Evolutionary conservation across 2,329 filamentous ascomycete genomes (phyloP).

Genomic region (Xylariales sp.): DNA sequence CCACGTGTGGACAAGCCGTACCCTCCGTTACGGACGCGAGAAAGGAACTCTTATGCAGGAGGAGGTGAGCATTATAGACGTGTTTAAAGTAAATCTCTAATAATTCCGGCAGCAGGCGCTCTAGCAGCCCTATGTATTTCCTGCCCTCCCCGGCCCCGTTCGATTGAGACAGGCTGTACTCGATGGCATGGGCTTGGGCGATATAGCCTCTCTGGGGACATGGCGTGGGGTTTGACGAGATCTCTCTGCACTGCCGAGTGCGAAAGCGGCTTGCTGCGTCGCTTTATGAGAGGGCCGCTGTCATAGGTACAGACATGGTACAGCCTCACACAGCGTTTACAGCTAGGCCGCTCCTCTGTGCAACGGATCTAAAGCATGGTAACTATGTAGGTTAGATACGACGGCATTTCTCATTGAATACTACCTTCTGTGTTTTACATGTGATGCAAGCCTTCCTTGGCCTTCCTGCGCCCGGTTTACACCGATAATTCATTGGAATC

Average conservation of each 20-base stretch:
- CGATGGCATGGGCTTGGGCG: too few species aligned
- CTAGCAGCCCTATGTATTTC: slow-evolving; percentile 6
- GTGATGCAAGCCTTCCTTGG: slow-evolving; percentile 24
- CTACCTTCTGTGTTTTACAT: slow-evolving; percentile 28
- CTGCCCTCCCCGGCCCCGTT: background rate
- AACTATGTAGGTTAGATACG: background rate
- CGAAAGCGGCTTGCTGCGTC: background rate
- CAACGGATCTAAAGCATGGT: slow-evolving; percentile 22
- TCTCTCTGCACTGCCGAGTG: background rate
- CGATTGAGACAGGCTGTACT: background rate
- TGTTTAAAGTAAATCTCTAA: slow-evolving; percentile 22
- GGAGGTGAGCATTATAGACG: too few species aligned
- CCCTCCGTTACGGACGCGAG: too few species aligned
- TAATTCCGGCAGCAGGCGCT: slow-evolving; percentile 13
- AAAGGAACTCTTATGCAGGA: too few species aligned
- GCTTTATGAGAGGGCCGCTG: background rate
- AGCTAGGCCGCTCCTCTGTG: slow-evolving; percentile 28
- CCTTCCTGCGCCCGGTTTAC: slow-evolving; percentile 10
- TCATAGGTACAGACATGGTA: slow-evolving; percentile 18
- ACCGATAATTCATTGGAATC: slow-evolving; percentile 3
- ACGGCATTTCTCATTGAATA: background rate
- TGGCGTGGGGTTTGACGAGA: background rate
- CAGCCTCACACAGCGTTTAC: slow-evolving; percentile 26
- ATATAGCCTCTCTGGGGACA: too few species aligned
- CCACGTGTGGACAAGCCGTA: too few species aligned